These are phyloP conservation scores for Penicillium sp. DNA, from an alignment of 2,329 filamentous ascomycete genomes.

Conservation along the genomic window DNA sequence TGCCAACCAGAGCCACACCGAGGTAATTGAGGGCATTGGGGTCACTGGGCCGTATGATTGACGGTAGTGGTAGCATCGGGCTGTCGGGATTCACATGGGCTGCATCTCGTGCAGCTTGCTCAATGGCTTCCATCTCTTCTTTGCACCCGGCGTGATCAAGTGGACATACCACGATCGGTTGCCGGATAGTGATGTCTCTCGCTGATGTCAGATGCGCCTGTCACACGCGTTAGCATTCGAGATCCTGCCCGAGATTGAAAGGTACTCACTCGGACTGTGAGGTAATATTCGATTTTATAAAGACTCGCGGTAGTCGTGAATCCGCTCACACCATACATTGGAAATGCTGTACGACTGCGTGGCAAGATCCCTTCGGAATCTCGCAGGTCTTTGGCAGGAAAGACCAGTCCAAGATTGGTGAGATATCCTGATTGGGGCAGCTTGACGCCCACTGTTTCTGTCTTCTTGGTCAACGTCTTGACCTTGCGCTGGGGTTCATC, in stretches of 20 bases:
- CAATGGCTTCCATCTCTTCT: conserved; percentile 97
- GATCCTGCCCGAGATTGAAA: background rate
- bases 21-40: conserved; percentile 57
- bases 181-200: conserved; percentile 79
- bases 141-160: conserved; percentile 94
- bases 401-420: conserved; percentile 85
- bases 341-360: conserved; percentile 79
- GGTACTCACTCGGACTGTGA: conserved; percentile 74
- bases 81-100: conserved; percentile 82
- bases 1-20: conserved; percentile 60
- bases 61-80: conserved; percentile 82
- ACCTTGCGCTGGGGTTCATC: conserved; percentile 89
- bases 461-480: conserved; percentile 79
- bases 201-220: conserved; percentile 85
- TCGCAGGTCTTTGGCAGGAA: conserved; percentile 81
- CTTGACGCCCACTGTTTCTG: conserved; percentile 73
- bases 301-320: conserved; percentile 92
- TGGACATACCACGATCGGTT: conserved; percentile 93
- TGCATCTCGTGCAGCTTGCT: conserved; percentile 90
- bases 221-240: conserved; percentile 7
- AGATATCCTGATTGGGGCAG: conserved; percentile 88
- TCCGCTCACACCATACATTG: conserved; percentile 78
- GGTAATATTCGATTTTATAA: conserved; percentile 97
- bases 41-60: conserved; percentile 75
- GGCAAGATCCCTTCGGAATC: conserved; percentile 85